These are phyloP conservation scores for Cephaloascus fragrans DNA, from an alignment of 805 yeast genomes.

Conservation along the genomic window DNA sequence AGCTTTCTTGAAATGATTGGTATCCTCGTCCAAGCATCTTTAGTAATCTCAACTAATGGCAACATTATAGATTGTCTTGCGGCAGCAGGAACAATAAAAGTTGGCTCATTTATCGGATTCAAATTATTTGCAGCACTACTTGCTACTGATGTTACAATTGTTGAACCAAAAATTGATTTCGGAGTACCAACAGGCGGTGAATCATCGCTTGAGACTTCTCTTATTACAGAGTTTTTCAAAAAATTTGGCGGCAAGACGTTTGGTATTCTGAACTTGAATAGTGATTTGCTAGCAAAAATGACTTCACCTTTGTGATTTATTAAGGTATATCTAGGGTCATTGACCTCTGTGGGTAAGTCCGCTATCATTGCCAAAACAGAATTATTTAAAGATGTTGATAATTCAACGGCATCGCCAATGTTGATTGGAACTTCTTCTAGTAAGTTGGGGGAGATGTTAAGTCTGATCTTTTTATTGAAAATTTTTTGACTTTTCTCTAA, in stretches of 20 bases:
- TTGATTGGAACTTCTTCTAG: slow-evolving; percentile 14
- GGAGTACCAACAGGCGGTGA: no score
- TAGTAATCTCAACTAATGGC: slow-evolving; percentile 26
- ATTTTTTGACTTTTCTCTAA: no score
- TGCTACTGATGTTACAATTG: neutral
- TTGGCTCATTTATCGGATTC: slow-evolving; percentile 4
- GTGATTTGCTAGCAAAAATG: slow-evolving; percentile 31
- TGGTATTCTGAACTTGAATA: slow-evolving; percentile 46
- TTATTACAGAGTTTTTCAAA: slow-evolving; percentile 12
- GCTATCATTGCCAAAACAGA: slow-evolving; percentile 45
- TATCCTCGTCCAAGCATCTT: slow-evolving; percentile 27
- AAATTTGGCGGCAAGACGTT: slow-evolving; percentile 30
- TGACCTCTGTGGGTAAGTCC: slow-evolving; percentile 36
- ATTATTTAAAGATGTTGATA: slow-evolving; percentile 29
- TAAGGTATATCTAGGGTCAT: slow-evolving; percentile 48
- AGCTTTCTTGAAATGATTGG: slow-evolving; percentile 30
- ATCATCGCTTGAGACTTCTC: slow-evolving; percentile 7
- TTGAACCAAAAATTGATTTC: no score
- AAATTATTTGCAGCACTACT: neutral
- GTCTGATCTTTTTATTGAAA: no score
- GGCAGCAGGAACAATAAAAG: slow-evolving; percentile 17
- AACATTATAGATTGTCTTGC: slow-evolving; percentile 20
- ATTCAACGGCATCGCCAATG: slow-evolving; percentile 58
- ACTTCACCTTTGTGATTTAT: slow-evolving; percentile 50
- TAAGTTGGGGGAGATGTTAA: neutral